These are phyloP conservation scores for Bryoglossum gracile DNA, from an alignment of 495 filamentous ascomycete genomes.

Conservation along the genomic window DNA sequence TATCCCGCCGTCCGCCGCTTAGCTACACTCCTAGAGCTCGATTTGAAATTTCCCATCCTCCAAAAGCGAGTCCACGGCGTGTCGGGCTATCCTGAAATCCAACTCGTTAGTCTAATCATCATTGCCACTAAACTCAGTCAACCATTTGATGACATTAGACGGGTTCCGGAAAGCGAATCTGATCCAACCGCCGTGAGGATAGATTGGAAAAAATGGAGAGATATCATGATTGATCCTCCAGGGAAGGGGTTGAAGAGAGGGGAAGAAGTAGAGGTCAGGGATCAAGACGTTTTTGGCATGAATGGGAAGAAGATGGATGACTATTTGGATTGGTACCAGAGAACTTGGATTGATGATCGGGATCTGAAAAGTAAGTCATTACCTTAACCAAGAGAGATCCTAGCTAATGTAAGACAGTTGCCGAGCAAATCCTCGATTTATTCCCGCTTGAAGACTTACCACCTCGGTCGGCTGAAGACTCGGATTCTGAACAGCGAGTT, in stretches of 20 bases:
- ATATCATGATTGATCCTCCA: slow-evolving; percentile 36
- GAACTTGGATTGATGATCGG: slow-evolving; percentile 54
- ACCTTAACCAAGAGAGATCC: neutral
- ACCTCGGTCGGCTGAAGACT: neutral
- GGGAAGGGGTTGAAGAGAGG: slow-evolving; percentile 31
- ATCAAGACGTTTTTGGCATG: slow-evolving; percentile 65
- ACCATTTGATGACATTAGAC: slow-evolving; percentile 59
- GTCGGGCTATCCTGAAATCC: slow-evolving; percentile 56
- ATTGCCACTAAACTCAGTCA: slow-evolving; percentile 72
- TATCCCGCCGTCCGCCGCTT: slow-evolving; percentile 56
- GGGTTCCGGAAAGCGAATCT: slow-evolving; percentile 44
- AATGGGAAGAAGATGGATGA: slow-evolving; percentile 60
- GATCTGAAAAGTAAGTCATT: slow-evolving; percentile 34
- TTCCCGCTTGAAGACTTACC: slow-evolving; percentile 34
- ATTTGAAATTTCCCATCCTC: slow-evolving; percentile 47
- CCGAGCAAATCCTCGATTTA: slow-evolving; percentile 35
- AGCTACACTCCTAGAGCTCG: slow-evolving; percentile 44
- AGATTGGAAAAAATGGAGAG: slow-evolving; percentile 67
- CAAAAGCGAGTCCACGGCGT: slow-evolving; percentile 24
- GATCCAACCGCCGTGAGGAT: slow-evolving; percentile 58
- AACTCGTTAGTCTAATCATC: slow-evolving; percentile 63
- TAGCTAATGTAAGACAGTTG: slow-evolving; percentile 13
- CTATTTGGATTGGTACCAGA: slow-evolving; percentile 86
- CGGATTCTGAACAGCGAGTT: slow-evolving; percentile 8
- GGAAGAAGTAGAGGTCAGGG: slow-evolving; percentile 40